phyloP scores from a whole-genome alignment of 2,329 filamentous ascomycete species.

The Davidsoniella neocaledoniae region DNA sequence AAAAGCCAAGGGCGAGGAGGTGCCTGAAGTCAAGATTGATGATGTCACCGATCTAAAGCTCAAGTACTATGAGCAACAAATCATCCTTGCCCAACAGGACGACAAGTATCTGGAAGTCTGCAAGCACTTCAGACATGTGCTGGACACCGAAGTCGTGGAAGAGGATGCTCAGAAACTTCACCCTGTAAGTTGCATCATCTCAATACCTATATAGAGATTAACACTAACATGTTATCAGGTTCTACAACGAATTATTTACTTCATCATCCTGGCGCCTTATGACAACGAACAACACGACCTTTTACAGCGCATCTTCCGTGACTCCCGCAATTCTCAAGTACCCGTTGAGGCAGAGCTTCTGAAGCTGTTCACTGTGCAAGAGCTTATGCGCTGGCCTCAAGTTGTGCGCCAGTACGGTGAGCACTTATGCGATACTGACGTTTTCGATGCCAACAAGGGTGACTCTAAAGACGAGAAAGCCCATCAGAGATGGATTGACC shows the following conservation, averaged over 20 bases:
- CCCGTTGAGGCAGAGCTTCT: constrained; percentile 69
- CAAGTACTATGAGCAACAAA: constrained; percentile 93
- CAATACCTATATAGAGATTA: background rate
- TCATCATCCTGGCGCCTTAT: constrained; percentile 86
- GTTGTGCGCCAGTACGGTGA: constrained; percentile 78
- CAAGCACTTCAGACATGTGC: constrained; percentile 93
- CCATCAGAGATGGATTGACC: constrained; percentile 74
- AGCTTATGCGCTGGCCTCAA: constrained; percentile 97
- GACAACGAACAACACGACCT: constrained; percentile 98
- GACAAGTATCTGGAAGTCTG: constrained; percentile 94
- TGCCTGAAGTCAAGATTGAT: constrained; percentile 60
- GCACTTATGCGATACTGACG: constrained; percentile 74
- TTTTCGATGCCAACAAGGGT: constrained; percentile 56
- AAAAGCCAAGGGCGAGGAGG: constrained; percentile 61
- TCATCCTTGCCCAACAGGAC: constrained; percentile 87
- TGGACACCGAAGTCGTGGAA: constrained; percentile 92
- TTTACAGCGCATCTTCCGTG: constrained; percentile 78
- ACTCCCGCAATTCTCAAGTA: constrained; percentile 64
- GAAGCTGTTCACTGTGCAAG: constrained; percentile 85
- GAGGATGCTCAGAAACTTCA: constrained; percentile 73
- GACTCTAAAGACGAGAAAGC: constrained; percentile 63
- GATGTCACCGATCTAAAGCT: constrained; percentile 95
- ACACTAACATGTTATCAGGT: constrained; percentile 34
- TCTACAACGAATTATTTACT: constrained; percentile 91
- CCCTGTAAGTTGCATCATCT: constrained; percentile 42